Percentiles rank a stretch among this genome's conserved stretches.
Conservation (phyloP, 1,139 yeast genomes). For the Taphrina populina region DNA sequence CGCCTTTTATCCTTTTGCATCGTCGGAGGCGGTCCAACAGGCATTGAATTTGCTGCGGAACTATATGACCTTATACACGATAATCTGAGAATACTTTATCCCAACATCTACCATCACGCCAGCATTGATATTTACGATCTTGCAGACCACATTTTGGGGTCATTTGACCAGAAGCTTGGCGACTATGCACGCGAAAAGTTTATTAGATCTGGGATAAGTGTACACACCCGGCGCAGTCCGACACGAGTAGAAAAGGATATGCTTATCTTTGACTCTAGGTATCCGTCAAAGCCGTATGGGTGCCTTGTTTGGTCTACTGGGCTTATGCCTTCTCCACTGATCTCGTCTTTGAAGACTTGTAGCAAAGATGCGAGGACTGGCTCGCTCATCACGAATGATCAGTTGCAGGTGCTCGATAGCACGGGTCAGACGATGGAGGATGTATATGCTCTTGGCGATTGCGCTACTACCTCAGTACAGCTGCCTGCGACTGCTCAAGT, state of each 20-base stretch:
- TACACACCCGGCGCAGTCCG: constrained; percentile 50
- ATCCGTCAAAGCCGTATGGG: constrained; percentile 51
- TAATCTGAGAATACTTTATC: constrained; percentile 65
- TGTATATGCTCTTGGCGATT: constrained; percentile 66
- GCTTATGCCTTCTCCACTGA: constrained; percentile 47
- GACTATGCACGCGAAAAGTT: constrained; percentile 62
- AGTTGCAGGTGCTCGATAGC: constrained; percentile 54
- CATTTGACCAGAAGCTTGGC: constrained; percentile 62
- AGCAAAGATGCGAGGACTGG: constrained; percentile 5
- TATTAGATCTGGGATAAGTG: constrained; percentile 58
- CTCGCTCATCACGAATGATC: constrained; percentile 46
- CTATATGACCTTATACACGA: constrained; percentile 89
- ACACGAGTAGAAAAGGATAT: constrained; percentile 11
- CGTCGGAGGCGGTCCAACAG: constrained; percentile 73
- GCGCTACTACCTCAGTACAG: constrained; percentile 54
- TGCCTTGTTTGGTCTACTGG: constrained; percentile 64
- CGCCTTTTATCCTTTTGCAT: constrained; percentile 59
- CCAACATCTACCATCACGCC: constrained; percentile 49
- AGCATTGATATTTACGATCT: constrained; percentile 65
- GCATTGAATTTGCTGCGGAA: constrained; percentile 73
- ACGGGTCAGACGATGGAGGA: constrained; percentile 56
- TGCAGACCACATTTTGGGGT: constrained; percentile 60
- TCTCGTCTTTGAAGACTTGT: not conserved
- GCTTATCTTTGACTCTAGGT: constrained; percentile 52
- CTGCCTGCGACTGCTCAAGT: constrained; percentile 34